Conservation (phyloP, 257 asterid species). For the Misopates orontium region DNA sequence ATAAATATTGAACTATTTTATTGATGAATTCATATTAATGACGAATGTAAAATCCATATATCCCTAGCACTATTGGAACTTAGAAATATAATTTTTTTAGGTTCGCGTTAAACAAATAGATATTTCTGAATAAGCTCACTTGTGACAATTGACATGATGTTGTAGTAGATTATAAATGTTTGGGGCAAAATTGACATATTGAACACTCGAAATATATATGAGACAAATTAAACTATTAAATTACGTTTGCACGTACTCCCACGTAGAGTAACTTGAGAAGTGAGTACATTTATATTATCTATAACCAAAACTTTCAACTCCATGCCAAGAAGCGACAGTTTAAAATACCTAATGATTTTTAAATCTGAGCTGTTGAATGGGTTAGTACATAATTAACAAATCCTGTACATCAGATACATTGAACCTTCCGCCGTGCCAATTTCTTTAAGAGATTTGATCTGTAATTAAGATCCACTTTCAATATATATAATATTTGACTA, state of each 20-base stretch:
- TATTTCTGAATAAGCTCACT: no score
- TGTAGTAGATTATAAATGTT: no score
- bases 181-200: no score
- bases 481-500: slow-evolving; percentile 9
- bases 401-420: slow-evolving; percentile 29
- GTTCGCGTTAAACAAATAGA: no score
- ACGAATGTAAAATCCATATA: no score
- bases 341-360: slow-evolving; percentile 8
- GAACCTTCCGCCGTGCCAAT: slow-evolving; percentile 30
- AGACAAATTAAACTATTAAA: neutral
- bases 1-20: no score
- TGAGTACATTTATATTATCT: no score
- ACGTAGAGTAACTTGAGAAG: neutral
- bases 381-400: slow-evolving; percentile 13
- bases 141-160: no score
- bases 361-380: slow-evolving; percentile 25
- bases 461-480: slow-evolving; percentile 29
- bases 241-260: neutral
- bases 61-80: no score
- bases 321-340: neutral
- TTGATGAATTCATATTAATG: no score
- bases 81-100: no score
- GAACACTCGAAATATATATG: neutral
- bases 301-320: neutral
- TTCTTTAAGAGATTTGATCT: slow-evolving; percentile 33